Percentiles rank a stretch among this genome's conserved stretches.
These are phyloP conservation scores for Ceratocystis albifundus DNA, from an alignment of 2,329 filamentous ascomycete species.

Conservation along the genomic window DNA sequence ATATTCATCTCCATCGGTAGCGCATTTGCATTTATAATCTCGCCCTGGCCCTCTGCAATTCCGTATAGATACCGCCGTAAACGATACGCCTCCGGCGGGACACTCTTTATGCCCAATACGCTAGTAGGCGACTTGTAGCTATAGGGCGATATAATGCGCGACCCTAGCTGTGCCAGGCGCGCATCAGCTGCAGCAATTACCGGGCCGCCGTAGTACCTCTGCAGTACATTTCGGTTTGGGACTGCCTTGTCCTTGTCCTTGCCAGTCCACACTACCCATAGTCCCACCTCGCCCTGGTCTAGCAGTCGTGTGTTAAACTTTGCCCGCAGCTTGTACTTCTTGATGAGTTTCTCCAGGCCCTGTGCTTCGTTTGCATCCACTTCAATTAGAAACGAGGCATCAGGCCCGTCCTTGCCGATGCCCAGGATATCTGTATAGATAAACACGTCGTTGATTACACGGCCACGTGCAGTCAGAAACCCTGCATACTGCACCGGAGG, in stretches of 20 bases:
- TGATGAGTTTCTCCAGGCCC: conserved; percentile 58
- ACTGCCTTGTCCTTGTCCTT: conserved; percentile 24
- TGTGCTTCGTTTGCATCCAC: conserved; percentile 59
- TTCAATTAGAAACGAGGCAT: conserved; percentile 55
- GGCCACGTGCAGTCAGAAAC: conserved; percentile 75
- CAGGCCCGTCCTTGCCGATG: conserved; percentile 23
- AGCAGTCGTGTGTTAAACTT: conserved; percentile 61
- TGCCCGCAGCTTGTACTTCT: conserved; percentile 72
- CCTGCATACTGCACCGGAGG: conserved; percentile 59
- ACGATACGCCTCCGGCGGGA: conserved; percentile 52
- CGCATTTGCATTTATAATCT: conserved; percentile 59
- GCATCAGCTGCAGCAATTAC: conserved; percentile 38
- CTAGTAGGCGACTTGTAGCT: conserved; percentile 28
- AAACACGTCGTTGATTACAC: conserved; percentile 81
- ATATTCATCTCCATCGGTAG: conserved; percentile 84
- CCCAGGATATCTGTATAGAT: conserved; percentile 50
- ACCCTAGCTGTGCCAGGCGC: conserved; percentile 46
- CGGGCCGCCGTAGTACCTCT: neutral
- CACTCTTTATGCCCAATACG: conserved; percentile 36
- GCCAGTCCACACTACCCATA: conserved; percentile 68
- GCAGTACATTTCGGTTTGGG: neutral
- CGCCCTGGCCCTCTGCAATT: conserved; percentile 71
- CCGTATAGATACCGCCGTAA: conserved; percentile 68
- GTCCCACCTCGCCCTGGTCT: conserved; percentile 49
- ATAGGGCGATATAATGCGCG: conserved; percentile 34